These are phyloP conservation scores for Cadophora malorum DNA, from an alignment of 2,329 filamentous ascomycete species.

Conservation along the genomic window DNA sequence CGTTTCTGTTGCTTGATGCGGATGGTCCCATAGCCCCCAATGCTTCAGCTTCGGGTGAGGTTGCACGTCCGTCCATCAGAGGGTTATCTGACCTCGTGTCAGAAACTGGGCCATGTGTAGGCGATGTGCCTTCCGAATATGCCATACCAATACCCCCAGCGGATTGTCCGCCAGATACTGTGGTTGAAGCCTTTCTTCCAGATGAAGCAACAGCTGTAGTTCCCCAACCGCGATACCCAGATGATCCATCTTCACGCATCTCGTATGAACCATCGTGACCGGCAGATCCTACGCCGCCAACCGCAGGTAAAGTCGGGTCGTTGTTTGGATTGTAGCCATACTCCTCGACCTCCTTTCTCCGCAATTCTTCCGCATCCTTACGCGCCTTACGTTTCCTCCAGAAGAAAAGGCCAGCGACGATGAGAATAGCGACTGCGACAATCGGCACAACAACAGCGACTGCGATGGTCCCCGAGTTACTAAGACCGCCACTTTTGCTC, in stretches of 20 bases:
- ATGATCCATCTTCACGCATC: slow-evolving; percentile 77
- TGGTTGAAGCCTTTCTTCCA: slow-evolving; percentile 86
- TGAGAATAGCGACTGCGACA: slow-evolving; percentile 81
- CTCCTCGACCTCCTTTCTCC: slow-evolving; percentile 95
- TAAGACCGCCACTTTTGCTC: slow-evolving; percentile 48
- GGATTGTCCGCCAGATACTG: slow-evolving; percentile 75
- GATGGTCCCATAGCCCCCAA: slow-evolving; percentile 82
- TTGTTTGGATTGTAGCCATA: slow-evolving; percentile 98
- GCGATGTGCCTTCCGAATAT: slow-evolving; percentile 77
- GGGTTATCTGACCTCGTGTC: slow-evolving; percentile 75
- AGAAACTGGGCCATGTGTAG: slow-evolving; percentile 67
- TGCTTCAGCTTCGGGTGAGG: slow-evolving; percentile 75
- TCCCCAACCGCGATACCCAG: slow-evolving; percentile 95
- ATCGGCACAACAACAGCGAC: slow-evolving; percentile 95
- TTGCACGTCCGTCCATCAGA: slow-evolving; percentile 58
- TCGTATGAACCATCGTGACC: slow-evolving; percentile 65
- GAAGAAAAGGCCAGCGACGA: slow-evolving; percentile 78
- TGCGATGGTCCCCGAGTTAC: slow-evolving; percentile 76
- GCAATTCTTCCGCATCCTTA: slow-evolving; percentile 83
- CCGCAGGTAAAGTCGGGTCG: slow-evolving; percentile 77
- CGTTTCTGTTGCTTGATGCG: slow-evolving; percentile 66
- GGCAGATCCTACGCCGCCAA: slow-evolving; percentile 49
- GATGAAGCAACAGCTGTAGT: slow-evolving; percentile 73
- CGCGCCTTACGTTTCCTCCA: slow-evolving; percentile 90
- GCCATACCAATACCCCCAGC: slow-evolving; percentile 62